Evolutionary conservation across 108 stramenopile species (phyloP).

Genomic region (Asterionellopsis glacialis): DNA sequence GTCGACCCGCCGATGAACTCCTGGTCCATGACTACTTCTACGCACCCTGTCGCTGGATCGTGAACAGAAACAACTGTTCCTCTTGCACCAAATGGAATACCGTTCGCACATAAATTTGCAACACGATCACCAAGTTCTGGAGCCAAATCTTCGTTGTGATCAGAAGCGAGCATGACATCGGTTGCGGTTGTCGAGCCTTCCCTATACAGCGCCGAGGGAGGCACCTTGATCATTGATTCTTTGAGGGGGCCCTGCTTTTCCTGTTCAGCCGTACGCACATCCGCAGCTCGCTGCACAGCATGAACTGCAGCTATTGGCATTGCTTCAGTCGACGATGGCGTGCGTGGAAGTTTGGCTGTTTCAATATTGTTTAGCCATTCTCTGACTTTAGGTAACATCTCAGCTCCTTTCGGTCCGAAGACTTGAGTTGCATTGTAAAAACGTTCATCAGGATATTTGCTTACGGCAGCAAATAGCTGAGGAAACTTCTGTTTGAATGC

Average conservation of each 20-base stretch:
- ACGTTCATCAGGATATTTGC: slow-evolving; percentile 71
- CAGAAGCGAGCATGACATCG: slow-evolving; percentile 68
- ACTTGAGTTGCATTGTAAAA: slow-evolving; percentile 79
- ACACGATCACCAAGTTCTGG: slow-evolving; percentile 92
- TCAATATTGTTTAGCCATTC: slow-evolving; percentile 87
- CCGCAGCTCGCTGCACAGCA: slow-evolving; percentile 91
- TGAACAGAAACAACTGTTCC: slow-evolving; percentile 97
- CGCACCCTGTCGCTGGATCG: slow-evolving; percentile 83
- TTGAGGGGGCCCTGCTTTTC: slow-evolving; percentile 71
- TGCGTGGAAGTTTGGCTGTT: slow-evolving; percentile 86
- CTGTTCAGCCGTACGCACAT: slow-evolving; percentile 68
- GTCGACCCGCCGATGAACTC: slow-evolving; percentile 95
- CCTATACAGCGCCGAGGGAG: slow-evolving; percentile 63
- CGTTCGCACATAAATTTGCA: slow-evolving; percentile 85
- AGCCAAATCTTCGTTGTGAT: slow-evolving; percentile 52
- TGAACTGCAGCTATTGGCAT: slow-evolving; percentile 87
- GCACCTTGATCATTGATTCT: slow-evolving; percentile 80
- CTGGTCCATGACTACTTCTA: slow-evolving; percentile 98
- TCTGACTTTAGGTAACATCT: slow-evolving; percentile 54
- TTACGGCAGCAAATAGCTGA: slow-evolving; percentile 74
- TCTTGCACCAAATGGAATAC: slow-evolving; percentile 93
- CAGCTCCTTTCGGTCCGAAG: slow-evolving; percentile 74
- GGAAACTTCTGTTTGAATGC: slow-evolving; percentile 90
- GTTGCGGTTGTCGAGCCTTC: slow-evolving; percentile 74
- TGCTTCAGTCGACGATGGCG: slow-evolving; percentile 82